Percentiles rank a stretch among this genome's conserved stretches.
Evolutionary conservation across 768 basidiomycete genomes (phyloP).

Genomic region (Serendipita vermifera): DNA sequence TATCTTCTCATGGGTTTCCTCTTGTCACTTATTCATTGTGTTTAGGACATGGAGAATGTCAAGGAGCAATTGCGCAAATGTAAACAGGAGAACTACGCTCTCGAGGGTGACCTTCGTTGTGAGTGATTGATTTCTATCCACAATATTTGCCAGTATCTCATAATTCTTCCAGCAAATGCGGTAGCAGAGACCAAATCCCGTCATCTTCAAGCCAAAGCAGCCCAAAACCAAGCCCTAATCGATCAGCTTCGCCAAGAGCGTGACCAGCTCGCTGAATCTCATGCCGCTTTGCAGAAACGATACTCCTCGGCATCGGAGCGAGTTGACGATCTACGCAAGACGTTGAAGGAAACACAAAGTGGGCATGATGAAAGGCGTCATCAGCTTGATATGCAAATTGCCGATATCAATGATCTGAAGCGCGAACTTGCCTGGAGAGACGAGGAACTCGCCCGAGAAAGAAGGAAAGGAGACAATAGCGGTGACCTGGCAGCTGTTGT

Average conservation of each 20-base stretch:
- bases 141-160: neutral
- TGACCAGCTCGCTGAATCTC: constrained; percentile 49
- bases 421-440: constrained; percentile 48
- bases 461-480: constrained; percentile 46
- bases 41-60: constrained; percentile 68
- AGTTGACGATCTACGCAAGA: constrained; percentile 47
- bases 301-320: constrained; percentile 54
- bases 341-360: constrained; percentile 45
- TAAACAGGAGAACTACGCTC: constrained; percentile 59
- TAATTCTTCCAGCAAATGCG: constrained; percentile 35
- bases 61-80: constrained; percentile 50
- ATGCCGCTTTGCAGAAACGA: constrained; percentile 58
- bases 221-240: constrained; percentile 56
- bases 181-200: constrained; percentile 64
- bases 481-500: constrained; percentile 53
- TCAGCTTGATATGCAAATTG: constrained; percentile 55
- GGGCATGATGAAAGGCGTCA: constrained; percentile 61
- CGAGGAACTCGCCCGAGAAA: constrained; percentile 53
- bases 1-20: neutral
- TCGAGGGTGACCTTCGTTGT: constrained; percentile 67
- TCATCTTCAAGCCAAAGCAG: constrained; percentile 45
- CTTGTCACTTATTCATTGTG: constrained; percentile 12
- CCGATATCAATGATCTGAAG: constrained; percentile 68
- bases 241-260: constrained; percentile 69
- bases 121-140: constrained; percentile 16